These are phyloP conservation scores for Pinus tabuliformis DNA, from an alignment of 75 land plant species.

Conservation along the genomic window DNA sequence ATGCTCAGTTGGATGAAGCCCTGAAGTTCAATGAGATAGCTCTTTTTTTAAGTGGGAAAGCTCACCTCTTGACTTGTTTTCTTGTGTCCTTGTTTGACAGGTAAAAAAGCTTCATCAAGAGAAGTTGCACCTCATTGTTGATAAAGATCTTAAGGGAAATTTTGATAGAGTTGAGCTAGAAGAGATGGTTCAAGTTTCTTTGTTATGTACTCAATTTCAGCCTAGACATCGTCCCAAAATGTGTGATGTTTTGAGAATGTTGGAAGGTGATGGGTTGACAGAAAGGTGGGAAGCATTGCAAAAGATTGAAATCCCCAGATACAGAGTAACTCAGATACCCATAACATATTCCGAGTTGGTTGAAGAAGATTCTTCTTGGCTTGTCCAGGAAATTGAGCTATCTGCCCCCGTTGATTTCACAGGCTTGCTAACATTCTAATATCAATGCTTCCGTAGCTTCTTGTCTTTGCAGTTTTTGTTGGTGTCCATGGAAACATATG, in stretches of 20 bases:
- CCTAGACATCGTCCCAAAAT: conserved; percentile 44
- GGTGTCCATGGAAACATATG: too few species aligned
- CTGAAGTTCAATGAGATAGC: neutral
- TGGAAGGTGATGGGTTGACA: conserved; percentile 78
- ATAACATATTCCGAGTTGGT: conserved; percentile 56
- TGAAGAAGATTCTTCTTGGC: conserved; percentile 55
- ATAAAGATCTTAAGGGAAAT: conserved; percentile 50
- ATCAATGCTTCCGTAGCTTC: too few species aligned
- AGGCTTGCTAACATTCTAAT: too few species aligned
- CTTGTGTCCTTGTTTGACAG: conserved; percentile 20
- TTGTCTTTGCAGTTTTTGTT: too few species aligned
- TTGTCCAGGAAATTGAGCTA: conserved; percentile 68
- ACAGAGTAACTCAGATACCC: neutral
- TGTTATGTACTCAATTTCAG: conserved; percentile 68
- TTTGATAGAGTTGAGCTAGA: conserved; percentile 59
- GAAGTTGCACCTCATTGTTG: conserved; percentile 49
- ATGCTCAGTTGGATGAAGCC: neutral
- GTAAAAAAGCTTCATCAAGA: conserved; percentile 62
- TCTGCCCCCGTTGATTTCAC: conserved; percentile 31
- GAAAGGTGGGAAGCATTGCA: conserved; percentile 78
- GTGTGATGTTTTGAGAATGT: conserved; percentile 72
- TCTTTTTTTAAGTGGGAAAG: neutral
- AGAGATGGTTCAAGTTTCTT: conserved; percentile 64
- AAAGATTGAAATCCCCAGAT: conserved; percentile 7
- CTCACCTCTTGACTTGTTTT: neutral